Base-by-base conservation (phyloP, 768 basidiomycete genomes). In the Krasilnikovozyma curviuscula region DNA sequence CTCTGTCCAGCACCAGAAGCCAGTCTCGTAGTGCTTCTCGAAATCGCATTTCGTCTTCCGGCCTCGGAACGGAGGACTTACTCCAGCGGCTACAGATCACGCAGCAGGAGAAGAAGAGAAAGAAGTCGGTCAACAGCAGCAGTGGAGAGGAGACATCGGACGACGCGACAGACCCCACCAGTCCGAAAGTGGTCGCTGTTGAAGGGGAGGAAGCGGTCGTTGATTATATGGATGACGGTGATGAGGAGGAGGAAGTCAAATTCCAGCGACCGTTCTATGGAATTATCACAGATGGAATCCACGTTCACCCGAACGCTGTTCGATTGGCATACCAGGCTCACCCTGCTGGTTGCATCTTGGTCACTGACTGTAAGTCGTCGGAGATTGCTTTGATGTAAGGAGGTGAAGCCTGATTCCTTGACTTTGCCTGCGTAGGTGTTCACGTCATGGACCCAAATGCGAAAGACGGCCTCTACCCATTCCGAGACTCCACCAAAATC, bases 251-350 rank as follows among this genome's bases (percentile, higher is more conserved):
- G 25, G n/a, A 45, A 50, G 8, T n/a, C n/a, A 21, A 30, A 25
- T 75, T 76, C 65, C 69, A 70, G 56, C 68, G 83, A 54, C 86
- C 86, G 13, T 89, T 76, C 64, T 91, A 83, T 58, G 83, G 79
- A 46, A 67, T 89, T 45, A 91, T 89, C 53, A 84, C 84, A 7
- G 86, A 91, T 61, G 86, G 85, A 1, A 75, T 86, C 46, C 86
- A 91, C 60, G 81, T 77, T 12, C 85, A 89, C 63, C 85, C 86
- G 14, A 83, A 85, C 61, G 83, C 83, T 37, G 81, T 89, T 48
- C 70, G 81, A 57, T 81, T 86, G 52, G 86, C 86, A 1, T 86
- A 88, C 63, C 74, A 78, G 29, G 74, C 79, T 0, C 77, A 78
- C 57, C 79, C 80, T 8, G 80, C 85, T 7, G 81, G 84, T 2